Evolutionary conservation across 108 stramenopile genomes (phyloP), one percentile per base, ranked within the genome.

Genomic region (Skeletonema menzelii): DNA sequence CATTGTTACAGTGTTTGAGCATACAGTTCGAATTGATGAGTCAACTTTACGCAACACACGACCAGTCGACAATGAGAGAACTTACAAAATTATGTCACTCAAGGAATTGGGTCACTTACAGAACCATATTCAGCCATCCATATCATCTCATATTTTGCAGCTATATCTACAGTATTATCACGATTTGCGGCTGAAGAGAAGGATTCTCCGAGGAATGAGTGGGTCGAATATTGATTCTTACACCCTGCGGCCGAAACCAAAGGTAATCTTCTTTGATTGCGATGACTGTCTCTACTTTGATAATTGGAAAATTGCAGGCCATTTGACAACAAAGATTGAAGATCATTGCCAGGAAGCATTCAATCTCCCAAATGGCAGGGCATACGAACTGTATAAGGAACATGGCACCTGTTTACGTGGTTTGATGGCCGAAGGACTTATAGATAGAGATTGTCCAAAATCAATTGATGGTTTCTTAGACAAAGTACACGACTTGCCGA

Each of bases 201-300:
- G 35, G 11, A 10, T 37, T 37, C 8, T 37, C 35, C 35, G 35
- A 12, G 35, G 35, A 37, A 12, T 11, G 11, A 37, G 35, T 37
- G 35, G 35, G 11, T 37, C 35, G 2, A 37, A 37, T 37, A 12
- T 37, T 37, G 35, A 37, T 37, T 37, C 35, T 37, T 37, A 37
- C 12, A 37, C 35, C 46, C 46, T 47, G 2, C 17, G 46, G 17
- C 46, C 46, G n/a, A 19, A n/a, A 47, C 46, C 46, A 19, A 47
- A 47, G 46, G 46, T 47, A 47, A 47, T 47, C 17, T 88, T 91
- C 57, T 91, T 91, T 71, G 90, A 91, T 73, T 88, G 87, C 67
- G 90, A 91, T 65, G 90, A 91, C 60, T 86, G 85, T 63, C 70
- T 88, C 13, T 91, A 91, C 65, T 86, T 86, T 75, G 88, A 91